Conservation (phyloP, 495 filamentous ascomycete genomes). For the Penicillium desertorum region DNA sequence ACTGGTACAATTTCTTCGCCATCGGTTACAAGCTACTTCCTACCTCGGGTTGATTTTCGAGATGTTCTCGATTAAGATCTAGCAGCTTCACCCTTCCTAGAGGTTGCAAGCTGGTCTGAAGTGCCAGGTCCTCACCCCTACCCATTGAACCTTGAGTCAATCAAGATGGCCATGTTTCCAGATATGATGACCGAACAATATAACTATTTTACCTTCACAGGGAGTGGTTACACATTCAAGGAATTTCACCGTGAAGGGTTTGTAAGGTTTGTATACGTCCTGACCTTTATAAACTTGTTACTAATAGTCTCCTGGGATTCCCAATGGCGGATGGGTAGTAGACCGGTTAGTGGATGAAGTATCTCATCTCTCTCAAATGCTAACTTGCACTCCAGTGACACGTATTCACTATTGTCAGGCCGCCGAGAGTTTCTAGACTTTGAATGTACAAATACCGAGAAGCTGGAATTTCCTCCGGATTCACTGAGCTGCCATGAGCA, state of each 20-base stretch:
- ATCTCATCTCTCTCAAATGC: conserved; percentile 1
- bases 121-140: neutral
- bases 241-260: neutral
- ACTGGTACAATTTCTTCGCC: conserved; percentile 1
- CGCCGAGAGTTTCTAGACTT: neutral
- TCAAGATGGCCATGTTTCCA: neutral
- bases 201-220: neutral
- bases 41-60: conserved; percentile 2
- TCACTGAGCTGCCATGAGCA: neutral
- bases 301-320: conserved; percentile 4
- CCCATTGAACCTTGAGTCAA: neutral
- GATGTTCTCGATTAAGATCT: conserved; percentile 1
- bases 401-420: neutral
- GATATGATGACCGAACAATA: neutral
- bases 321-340: neutral
- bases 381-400: neutral
- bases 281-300: neutral
- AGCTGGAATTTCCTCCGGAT: conserved; percentile 3
- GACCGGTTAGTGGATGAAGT: neutral
- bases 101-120: neutral
- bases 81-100: neutral
- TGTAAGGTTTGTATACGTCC: neutral
- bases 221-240: neutral
- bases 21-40: conserved; percentile 5
- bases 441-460: neutral